Conservation (phyloP, 306 rosid species). For the Alnus rubra region DNA sequence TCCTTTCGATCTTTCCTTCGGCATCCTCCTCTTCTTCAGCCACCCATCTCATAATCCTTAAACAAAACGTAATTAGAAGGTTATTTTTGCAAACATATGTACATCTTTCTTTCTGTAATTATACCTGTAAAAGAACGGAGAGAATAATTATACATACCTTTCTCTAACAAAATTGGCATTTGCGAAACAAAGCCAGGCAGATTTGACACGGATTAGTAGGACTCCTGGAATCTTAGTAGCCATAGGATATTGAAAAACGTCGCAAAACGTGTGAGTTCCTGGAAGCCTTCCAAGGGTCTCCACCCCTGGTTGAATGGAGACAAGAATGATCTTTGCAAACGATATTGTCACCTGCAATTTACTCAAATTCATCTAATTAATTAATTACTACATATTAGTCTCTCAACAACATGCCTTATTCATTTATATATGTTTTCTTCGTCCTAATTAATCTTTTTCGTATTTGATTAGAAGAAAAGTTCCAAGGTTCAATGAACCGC, state of each 20-base stretch:
- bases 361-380: no score
- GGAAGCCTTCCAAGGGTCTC: constrained; percentile 77
- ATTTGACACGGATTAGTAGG: constrained; percentile 59
- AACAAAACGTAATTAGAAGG: not conserved
- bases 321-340: constrained; percentile 60
- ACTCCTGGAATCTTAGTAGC: constrained; percentile 61
- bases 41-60: constrained; percentile 62
- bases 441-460: no score
- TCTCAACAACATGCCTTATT: no score
- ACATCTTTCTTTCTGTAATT: not conserved
- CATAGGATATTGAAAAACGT: constrained; percentile 75
- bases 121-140: no score
- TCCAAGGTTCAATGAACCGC: no score
- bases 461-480: no score
- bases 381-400: no score
- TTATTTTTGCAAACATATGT: not conserved
- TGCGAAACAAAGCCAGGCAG: constrained; percentile 80
- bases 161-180: constrained; percentile 71
- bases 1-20: constrained; percentile 35
- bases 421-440: no score
- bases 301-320: constrained; percentile 66
- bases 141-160: constrained; percentile 39
- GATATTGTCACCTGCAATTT: constrained; percentile 66
- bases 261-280: constrained; percentile 61
- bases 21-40: constrained; percentile 34